Evolutionary conservation across 139 green algal genomes (phyloP), one percentile per base, ranked within the genome.

Genomic region (Dunaliella primolecta): DNA sequence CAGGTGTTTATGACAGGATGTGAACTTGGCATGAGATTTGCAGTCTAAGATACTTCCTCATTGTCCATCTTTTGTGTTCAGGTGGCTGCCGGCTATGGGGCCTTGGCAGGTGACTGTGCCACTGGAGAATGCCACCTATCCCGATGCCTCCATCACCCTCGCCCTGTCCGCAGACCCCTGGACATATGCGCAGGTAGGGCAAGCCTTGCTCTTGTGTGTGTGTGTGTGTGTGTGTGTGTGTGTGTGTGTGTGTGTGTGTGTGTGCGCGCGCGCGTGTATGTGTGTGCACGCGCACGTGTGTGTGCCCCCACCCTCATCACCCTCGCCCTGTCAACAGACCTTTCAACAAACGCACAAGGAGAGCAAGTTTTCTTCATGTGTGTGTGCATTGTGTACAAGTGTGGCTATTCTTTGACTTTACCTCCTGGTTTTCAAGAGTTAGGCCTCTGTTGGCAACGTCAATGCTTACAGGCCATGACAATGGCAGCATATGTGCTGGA

Each of bases 241-340:
- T 34, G 31, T 38, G 55, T 46, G 29, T 11, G 56, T 87, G 0
- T 23, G 30, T 3, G 78, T 87, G 57, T 71, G 79, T 36, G 84
- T 87, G 70, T 30, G 34, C 21, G 84, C 82, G 15, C 70, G 84
- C n/a, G n/a, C n/a, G n/a, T n/a, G n/a, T n/a, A n/a, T n/a, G n/a
- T n/a, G 70, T 83, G 2, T 86, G 82, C 80, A 32, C 80, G n/a
- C 85, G 82, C 79, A 87, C 82, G 57, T 56, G n/a, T n/a, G n/a
- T n/a, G n/a, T n/a, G n/a, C n/a, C n/a, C n/a, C n/a, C n/a, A n/a
- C 85, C 29, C 46, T 32, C 83, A 84, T 91, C 31, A 89, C 85
- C 1, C 83, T 91, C 2, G 37, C 74, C 30, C 56, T 91, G 21
- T 87, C 82, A 15, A 38, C 84, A 0, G 88, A 91, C 57, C 83